A percentile compares a stretch with the other conserved stretches of the same genome.
These are phyloP conservation scores for Globisporangium cylindrosporum DNA, from an alignment of 352 stramenopile genomes.

Conservation along the genomic window DNA sequence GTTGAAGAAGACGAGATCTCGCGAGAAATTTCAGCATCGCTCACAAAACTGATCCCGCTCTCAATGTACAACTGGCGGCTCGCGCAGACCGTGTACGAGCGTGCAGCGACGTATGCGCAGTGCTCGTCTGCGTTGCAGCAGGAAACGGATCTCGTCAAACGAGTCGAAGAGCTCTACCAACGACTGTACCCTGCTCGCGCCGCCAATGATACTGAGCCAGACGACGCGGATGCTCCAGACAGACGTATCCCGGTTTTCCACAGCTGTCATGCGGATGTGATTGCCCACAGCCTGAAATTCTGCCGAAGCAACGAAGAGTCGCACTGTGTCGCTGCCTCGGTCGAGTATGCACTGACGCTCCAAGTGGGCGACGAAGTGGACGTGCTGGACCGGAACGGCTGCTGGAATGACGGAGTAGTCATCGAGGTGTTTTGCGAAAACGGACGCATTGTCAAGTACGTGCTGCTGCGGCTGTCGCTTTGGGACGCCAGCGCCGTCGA, in stretches of 20 bases:
- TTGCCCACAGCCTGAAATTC: slow-evolving; percentile 40
- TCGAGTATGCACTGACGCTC: slow-evolving; percentile 63
- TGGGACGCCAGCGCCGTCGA: slow-evolving; percentile 58
- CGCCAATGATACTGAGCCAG: slow-evolving; percentile 4
- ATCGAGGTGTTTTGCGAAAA: slow-evolving; percentile 53
- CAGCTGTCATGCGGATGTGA: slow-evolving; percentile 45
- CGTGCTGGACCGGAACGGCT: slow-evolving; percentile 72
- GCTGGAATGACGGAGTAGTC: slow-evolving; percentile 82
- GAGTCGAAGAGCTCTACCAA: slow-evolving; percentile 60
- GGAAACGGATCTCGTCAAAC: slow-evolving; percentile 33
- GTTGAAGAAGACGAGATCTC: slow-evolving; percentile 82
- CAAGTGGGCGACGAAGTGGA: slow-evolving; percentile 67
- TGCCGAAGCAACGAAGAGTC: slow-evolving; percentile 20
- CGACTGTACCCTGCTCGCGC: slow-evolving; percentile 37
- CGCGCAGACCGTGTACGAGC: slow-evolving; percentile 59
- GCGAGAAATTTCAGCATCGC: slow-evolving; percentile 40
- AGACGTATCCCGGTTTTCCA: slow-evolving; percentile 25
- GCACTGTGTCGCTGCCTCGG: slow-evolving; percentile 47
- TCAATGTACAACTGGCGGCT: slow-evolving; percentile 71
- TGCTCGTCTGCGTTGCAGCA: slow-evolving; percentile 47
- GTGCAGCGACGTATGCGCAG: slow-evolving; percentile 48
- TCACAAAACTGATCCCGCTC: slow-evolving; percentile 52
- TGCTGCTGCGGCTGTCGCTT: slow-evolving; percentile 60
- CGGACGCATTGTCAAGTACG: slow-evolving; percentile 41
- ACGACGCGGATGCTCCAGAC: slow-evolving; percentile 6